Evolutionary conservation across 495 filamentous ascomycete genomes (phyloP), one percentile per base, ranked within the genome.

Genomic region (Hypoxylon subgilvum): DNA sequence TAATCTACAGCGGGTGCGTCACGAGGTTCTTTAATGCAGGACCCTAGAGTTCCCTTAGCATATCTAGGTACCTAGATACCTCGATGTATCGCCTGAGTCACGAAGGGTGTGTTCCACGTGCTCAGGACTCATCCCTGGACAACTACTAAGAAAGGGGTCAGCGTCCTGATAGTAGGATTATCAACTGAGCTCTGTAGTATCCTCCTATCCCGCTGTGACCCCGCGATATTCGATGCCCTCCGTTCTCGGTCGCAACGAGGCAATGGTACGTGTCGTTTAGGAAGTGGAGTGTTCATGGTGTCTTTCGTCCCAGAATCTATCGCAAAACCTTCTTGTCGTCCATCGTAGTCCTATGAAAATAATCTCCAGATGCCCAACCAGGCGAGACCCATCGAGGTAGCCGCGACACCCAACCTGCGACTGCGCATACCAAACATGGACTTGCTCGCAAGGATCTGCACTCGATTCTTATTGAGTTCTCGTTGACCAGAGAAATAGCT

Each of bases 401-500:
- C 77, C 12, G 82, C 84, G 55, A 95, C 87, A 28, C 86, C 89
- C 18, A 86, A 63, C 56, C 83, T 79, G 38, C 91, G 79, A 61
- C 82, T 86, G 13, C 82, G 83, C 79, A 96, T 87, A 21, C 91
- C 90, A 68, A 92, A 91, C 63, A 85, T 79, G 19, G 87, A 86
- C 21, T 85, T 81, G 67, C 86, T 87, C 58, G 82, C 77, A 54
- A 88, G 72, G 51, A 96, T 95, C 28, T 78, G 76, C 23, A 82
- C 79, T 66, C 86, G 78, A 67, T 90, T 88, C 61, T 83, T 76
- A 40, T 82, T 80, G 14, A 97, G 83, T 68, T 95, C 89, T 31
- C 73, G 71, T 63, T 86, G 88, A 27, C 93, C 93, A 6, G 88
- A 91, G 52, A 85, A 77, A 73, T 93, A 96, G 67, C 85, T 92